Conservation (phyloP, 2,329 filamentous ascomycete species). For the Blastomyces silverae region DNA sequence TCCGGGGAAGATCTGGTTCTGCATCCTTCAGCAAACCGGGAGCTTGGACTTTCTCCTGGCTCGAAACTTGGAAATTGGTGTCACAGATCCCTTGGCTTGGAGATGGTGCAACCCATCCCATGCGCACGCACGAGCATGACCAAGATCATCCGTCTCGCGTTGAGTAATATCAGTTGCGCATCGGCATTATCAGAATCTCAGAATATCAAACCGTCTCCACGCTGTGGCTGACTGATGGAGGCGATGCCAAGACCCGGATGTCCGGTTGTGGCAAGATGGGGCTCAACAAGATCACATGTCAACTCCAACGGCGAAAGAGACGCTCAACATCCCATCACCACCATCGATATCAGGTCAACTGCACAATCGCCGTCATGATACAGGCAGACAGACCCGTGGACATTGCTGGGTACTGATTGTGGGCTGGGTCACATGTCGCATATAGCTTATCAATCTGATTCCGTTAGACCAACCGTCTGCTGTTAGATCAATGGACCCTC, state of each 20-base stretch:
- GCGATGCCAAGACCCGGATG: not conserved
- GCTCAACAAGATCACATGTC: conserved; percentile 9
- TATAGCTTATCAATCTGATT: not conserved
- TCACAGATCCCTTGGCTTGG: not conserved
- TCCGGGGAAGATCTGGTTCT: not conserved
- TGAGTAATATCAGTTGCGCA: not conserved
- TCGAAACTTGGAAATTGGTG: not conserved
- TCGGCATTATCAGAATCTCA: no score
- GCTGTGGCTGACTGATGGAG: not conserved
- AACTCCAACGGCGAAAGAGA: not conserved
- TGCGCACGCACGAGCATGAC: not conserved
- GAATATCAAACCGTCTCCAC: not conserved
- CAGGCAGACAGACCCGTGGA: not conserved
- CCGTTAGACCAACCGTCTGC: not conserved
- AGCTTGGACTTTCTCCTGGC: not conserved
- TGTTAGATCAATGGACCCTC: conserved; percentile 8
- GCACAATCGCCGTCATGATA: not conserved
- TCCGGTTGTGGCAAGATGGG: conserved; percentile 2
- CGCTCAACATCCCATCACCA: not conserved
- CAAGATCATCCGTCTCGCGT: not conserved
- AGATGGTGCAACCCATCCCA: not conserved
- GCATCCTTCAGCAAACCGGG: not conserved
- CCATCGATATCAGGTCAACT: not conserved
- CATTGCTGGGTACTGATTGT: not conserved
- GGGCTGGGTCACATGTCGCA: not conserved